Conservation (phyloP, 2,329 filamentous ascomycete species). For the Biscogniauxia mediterranea region DNA sequence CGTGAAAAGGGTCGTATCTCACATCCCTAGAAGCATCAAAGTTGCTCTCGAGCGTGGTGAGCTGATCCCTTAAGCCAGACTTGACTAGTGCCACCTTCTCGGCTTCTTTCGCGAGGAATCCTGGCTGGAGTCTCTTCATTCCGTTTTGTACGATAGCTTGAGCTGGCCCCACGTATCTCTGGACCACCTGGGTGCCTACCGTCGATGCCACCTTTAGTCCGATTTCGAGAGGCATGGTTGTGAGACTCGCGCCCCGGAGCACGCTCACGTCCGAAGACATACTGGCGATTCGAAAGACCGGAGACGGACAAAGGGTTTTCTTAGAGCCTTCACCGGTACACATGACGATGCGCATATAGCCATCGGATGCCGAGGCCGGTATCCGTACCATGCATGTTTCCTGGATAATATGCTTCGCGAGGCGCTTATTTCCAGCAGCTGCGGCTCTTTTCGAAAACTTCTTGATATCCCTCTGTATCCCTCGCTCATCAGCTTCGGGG, state of each 20-base stretch:
- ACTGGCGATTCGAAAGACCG: conserved; percentile 68
- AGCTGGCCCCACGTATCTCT: conserved; percentile 43
- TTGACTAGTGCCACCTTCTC: conserved; percentile 40
- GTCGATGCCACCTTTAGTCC: conserved; percentile 57
- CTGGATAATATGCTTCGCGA: conserved; percentile 49
- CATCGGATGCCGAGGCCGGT: conserved; percentile 60
- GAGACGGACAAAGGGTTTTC: conserved; percentile 62
- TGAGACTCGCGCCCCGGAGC: conserved; percentile 62
- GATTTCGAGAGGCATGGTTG: conserved; percentile 64
- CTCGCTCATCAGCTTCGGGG: conserved; percentile 57
- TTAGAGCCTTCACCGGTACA: conserved; percentile 44
- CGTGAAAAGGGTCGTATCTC: conserved; percentile 37
- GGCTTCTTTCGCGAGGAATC: conserved; percentile 39
- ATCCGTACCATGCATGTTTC: conserved; percentile 66
- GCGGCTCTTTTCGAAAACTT: conserved; percentile 60
- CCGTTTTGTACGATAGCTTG: conserved; percentile 41
- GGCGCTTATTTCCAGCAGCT: conserved; percentile 42
- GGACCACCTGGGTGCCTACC: conserved; percentile 45
- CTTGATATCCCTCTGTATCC: conserved; percentile 65
- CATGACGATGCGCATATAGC: conserved; percentile 67
- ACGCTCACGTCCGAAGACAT: conserved; percentile 60
- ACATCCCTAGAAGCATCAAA: conserved; percentile 34
- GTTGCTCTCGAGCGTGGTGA: conserved; percentile 36
- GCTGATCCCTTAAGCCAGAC: conserved; percentile 30
- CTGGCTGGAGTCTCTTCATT: conserved; percentile 32